A percentile compares a stretch with the other conserved stretches of the same genome.
Conservation (phyloP, 352 stramenopile species). For the Phytopythium helicoides region DNA sequence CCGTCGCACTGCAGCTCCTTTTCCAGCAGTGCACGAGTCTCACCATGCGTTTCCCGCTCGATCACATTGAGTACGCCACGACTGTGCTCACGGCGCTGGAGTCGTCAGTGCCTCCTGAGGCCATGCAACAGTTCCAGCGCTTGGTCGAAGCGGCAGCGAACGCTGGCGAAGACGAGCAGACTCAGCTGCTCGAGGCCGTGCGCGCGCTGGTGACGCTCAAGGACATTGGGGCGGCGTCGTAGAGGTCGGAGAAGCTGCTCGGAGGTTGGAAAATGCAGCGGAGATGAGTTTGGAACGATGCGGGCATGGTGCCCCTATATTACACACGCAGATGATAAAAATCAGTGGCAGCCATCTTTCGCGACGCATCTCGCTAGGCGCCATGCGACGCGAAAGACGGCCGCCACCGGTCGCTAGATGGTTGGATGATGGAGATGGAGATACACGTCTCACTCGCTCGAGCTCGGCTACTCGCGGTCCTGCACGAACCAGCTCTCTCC, state of each 20-base stretch:
- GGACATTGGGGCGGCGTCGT: slow-evolving; percentile 25
- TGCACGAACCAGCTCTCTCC: slow-evolving; percentile 60
- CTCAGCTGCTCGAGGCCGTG: slow-evolving; percentile 17
- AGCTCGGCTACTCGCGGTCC: slow-evolving; percentile 18
- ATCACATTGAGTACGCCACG: slow-evolving; percentile 25
- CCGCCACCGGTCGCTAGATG: too few species aligned
- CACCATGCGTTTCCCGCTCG: slow-evolving; percentile 39
- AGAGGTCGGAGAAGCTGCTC: too few species aligned
- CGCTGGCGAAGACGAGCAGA: slow-evolving; percentile 11
- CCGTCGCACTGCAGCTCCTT: slow-evolving; percentile 51
- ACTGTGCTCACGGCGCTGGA: slow-evolving; percentile 48
- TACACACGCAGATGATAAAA: slow-evolving; percentile 4
- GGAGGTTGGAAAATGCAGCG: neutral
- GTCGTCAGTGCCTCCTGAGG: slow-evolving; percentile 29
- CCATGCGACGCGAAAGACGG: too few species aligned
- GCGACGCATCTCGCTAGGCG: too few species aligned
- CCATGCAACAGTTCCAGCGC: slow-evolving; percentile 22
- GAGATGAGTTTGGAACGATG: too few species aligned
- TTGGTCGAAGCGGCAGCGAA: slow-evolving; percentile 20
- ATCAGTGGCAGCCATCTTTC: too few species aligned
- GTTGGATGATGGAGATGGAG: too few species aligned
- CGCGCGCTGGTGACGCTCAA: slow-evolving; percentile 38
- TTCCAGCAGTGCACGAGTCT: slow-evolving; percentile 69
- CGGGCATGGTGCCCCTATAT: too few species aligned
- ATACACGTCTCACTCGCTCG: too few species aligned